Base-by-base conservation (phyloP, 257 asterid genomes). In the Solanum virginianum region DNA sequence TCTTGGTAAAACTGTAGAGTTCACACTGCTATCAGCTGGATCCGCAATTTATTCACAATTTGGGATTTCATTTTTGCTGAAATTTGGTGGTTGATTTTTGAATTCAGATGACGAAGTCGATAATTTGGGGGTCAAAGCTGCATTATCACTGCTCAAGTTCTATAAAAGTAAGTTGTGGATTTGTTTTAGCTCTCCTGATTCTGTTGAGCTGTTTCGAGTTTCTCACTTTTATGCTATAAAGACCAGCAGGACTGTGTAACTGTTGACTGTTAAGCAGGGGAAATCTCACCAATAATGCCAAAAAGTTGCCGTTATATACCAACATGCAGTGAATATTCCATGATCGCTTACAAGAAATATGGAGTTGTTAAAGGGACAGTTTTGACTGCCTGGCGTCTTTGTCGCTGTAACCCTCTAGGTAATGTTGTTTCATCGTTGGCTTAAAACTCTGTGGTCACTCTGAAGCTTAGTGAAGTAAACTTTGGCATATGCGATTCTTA, bases 351-450 rank as follows among this genome's bases (percentile, higher is more conserved):
- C 92, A 92, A 91, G 93, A 96, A 94, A 86, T 96, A 95, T 85
- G 99, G 99, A 81, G 88, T 92, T 84, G 91, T 39, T 1, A 96
- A 95, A 87, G 98, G 99, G 39, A 91, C 95, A 12, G 41, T 93
- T 49, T 85, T 94, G 90, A 96, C 98, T 39, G 92, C 94, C 59
- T 94, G 98, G 93, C 97, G 99, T 17, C 86, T 96, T 56, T 96
- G 99, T 88, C 96, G 98, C 59, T 96, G 98, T 93, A 94, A 96
- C 86, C 97, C 98, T 85, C 93, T 96, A 10, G 98, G 98, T 95
- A 89, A 82, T 70, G 54, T 6, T 81, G 56, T 77, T 77, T 10
- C 65, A 77, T 29, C 16, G 5, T 8, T 51, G 3, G 15, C 82
- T 51, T 51, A 77, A 8, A 75, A 10, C 7, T 9, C 36, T 81